Percentiles rank a stretch among this genome's conserved stretches.
phyloP scores from a whole-genome alignment of 805 yeast genomes.

The Candida peoriensis region DNA sequence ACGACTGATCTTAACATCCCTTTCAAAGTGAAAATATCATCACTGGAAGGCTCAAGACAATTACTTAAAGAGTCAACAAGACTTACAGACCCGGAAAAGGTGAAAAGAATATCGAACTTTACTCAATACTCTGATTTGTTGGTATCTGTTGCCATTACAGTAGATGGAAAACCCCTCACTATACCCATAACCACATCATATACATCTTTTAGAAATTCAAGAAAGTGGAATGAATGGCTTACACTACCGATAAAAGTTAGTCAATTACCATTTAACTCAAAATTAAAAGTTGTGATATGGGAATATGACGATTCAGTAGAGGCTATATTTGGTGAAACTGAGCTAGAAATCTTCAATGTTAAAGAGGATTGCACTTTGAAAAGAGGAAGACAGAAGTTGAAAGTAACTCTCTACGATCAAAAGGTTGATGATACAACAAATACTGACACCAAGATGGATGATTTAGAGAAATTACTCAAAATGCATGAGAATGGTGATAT shows the following conservation, averaged over 20 bases:
- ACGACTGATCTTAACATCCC: constrained; percentile 51
- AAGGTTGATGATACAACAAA: constrained; percentile 26
- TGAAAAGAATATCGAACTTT: constrained; percentile 36
- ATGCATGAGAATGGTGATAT: constrained; percentile 66
- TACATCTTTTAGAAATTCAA: constrained; percentile 38
- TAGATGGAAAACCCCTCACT: constrained; percentile 42
- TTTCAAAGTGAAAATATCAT: constrained; percentile 42
- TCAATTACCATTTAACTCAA: constrained; percentile 63
- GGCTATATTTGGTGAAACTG: constrained; percentile 55
- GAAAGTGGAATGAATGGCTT: constrained; percentile 70
- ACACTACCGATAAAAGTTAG: constrained; percentile 65
- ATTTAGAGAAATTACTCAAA: constrained; percentile 50
- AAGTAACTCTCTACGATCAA: constrained; percentile 35
- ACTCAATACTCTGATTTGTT: constrained; percentile 31
- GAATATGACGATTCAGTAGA: constrained; percentile 56
- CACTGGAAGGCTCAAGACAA: constrained; percentile 40
- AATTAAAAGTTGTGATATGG: constrained; percentile 57
- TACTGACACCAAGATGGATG: constrained; percentile 34
- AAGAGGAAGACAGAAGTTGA: constrained; percentile 64
- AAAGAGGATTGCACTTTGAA: constrained; percentile 54
- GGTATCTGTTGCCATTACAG: constrained; percentile 41
- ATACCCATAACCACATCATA: constrained; percentile 46
- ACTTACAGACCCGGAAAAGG: constrained; percentile 41
- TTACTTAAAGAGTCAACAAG: constrained; percentile 40
- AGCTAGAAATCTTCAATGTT: constrained; percentile 52